Conservation (phyloP, 768 basidiomycete species). For the Agrocybe praecox region DNA sequence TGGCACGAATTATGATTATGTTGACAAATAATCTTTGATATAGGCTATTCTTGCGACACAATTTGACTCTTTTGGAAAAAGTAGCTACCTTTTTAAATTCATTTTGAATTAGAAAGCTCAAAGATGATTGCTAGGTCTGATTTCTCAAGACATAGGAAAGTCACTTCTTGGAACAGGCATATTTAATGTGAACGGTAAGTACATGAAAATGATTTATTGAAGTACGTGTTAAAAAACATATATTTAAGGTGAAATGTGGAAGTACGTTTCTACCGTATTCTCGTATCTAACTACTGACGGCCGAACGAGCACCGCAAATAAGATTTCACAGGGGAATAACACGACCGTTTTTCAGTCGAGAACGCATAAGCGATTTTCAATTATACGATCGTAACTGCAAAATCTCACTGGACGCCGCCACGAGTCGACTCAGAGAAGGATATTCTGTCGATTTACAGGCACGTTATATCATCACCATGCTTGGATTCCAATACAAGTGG, state of each 20-base stretch:
- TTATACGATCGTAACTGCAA: constrained; percentile 57
- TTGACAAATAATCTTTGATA: background rate
- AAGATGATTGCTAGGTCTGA: background rate
- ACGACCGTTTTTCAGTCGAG: constrained; percentile 67
- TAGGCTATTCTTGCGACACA: background rate
- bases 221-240: background rate
- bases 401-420: constrained; percentile 43
- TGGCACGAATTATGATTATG: background rate
- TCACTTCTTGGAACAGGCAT: background rate
- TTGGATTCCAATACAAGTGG: too few species aligned
- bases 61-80: background rate
- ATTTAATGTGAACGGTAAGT: background rate
- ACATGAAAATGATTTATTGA: background rate
- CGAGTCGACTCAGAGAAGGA: constrained; percentile 44
- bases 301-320: background rate
- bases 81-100: background rate
- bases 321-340: constrained; percentile 65
- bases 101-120: background rate
- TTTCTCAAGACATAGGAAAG: background rate
- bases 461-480: background rate
- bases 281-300: background rate
- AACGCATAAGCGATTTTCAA: constrained; percentile 59
- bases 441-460: constrained; percentile 62
- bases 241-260: constrained; percentile 63
- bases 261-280: constrained; percentile 34